Base-by-base conservation (phyloP, 495 filamentous ascomycete genomes). In the Penicillium roqueforti region DNA sequence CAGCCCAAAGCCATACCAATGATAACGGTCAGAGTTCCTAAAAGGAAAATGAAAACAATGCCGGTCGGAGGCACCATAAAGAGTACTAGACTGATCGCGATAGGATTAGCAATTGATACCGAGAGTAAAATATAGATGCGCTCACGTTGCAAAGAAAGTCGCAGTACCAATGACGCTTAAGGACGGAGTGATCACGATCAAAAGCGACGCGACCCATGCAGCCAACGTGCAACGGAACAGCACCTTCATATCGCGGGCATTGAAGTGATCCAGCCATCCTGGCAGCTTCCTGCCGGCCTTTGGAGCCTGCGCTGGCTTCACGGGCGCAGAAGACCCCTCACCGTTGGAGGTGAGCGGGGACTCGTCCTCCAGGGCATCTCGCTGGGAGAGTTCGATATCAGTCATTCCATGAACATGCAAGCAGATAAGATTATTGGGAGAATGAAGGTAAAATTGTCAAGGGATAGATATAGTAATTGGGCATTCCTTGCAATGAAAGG, bases 221-320 rank as follows among this genome's bases (percentile, higher is more conserved):
- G 70, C 73, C 5, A 72, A 59, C 42, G 63, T 68, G 38, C 74
- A 78, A 28, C 74, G 72, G 49, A 76, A 73, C 19, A 75, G 56
- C 18, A 70, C 62, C 61, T 77, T 76, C 31, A 78, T 57, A 43
- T 77, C 73, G 57, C 68, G 71, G 6, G 54, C 66, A 61, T 75
- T 75, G 69, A 76, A 76, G 51, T 77, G 74, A 47, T 76, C 66
- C 19, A 76, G 59, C 54, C 63, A 74, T 22, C 54, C 49, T 3
- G 74, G 74, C 42, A 76, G 37, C 32, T 63, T 68, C 26, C 60
- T 48, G 34, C 41, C 47, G 20, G 55, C 3, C 20, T 59, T 58
- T 13, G 58, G 34, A 16, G 28, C 25, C 5, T 51, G 25, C 3
- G 32, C 13, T 22, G 29, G 40, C 26, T 60, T 58, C 4, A 28